A percentile compares a stretch with the other conserved stretches of the same genome.
These are phyloP conservation scores for Alliaria petiolata DNA, from an alignment of 345 rosid species.

Conservation along the genomic window DNA sequence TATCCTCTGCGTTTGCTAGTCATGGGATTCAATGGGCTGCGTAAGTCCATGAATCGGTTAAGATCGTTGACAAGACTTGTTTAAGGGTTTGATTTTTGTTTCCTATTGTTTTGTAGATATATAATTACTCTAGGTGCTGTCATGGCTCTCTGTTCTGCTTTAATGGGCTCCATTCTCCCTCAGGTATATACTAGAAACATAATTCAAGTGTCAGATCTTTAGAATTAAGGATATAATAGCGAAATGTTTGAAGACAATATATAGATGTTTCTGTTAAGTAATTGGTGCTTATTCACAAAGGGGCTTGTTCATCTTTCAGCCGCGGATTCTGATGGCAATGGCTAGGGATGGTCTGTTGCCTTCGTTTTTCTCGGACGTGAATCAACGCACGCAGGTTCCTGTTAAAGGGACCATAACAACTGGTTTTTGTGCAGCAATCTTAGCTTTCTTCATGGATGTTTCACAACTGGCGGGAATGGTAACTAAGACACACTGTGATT, in stretches of 20 bases:
- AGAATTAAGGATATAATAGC: not conserved
- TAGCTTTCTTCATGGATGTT: constrained; percentile 86
- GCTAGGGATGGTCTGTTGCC: constrained; percentile 93
- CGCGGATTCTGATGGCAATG: constrained; percentile 92
- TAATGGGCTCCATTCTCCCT: constrained; percentile 94
- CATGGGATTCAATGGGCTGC: constrained; percentile 95
- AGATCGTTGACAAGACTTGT: not conserved
- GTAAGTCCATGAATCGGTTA: constrained; percentile 46
- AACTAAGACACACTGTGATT: constrained; percentile 5
- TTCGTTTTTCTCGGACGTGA: constrained; percentile 73
- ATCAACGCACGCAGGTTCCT: constrained; percentile 67
- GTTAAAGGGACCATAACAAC: constrained; percentile 68
- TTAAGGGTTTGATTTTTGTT: not conserved
- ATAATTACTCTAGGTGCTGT: constrained; percentile 77
- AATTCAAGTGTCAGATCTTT: not conserved
- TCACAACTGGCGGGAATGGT: constrained; percentile 90
- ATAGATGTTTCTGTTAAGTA: not conserved
- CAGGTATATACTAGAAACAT: constrained; percentile 57
- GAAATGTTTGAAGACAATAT: not conserved
- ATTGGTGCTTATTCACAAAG: not conserved
- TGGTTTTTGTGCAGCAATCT: constrained; percentile 61
- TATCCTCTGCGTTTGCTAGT: constrained; percentile 89
- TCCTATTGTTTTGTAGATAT: constrained; percentile 44
- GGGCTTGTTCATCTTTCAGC: constrained; percentile 38
- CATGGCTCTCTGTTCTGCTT: constrained; percentile 84